Base-by-base conservation (phyloP, 192 early-diverging fungal genomes). In the Umbelopsis sp. region DNA sequence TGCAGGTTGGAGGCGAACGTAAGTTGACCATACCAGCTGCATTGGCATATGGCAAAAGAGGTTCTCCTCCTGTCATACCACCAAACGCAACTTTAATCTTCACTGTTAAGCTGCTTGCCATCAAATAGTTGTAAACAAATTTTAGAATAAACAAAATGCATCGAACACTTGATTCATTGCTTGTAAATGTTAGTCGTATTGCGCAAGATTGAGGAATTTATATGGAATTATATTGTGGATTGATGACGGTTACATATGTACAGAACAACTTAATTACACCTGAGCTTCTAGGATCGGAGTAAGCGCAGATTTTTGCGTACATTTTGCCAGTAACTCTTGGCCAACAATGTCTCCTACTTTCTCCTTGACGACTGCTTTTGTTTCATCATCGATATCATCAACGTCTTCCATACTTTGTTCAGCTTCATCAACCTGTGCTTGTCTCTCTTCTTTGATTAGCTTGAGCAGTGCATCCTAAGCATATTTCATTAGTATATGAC, bases 31-130 rank as follows among this genome's bases (percentile, higher is more conserved):
- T 97, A 69, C 96, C 97, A 44, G 85, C 95, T 46, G 79, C 85
- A 25, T 81, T 90, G 72, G 82, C 85, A 13, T 92, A 88, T 61
- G 89, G 89, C 35, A 78, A 82, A 68, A 88, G 87, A 69, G 97
- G 97, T 72, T 95, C 96, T 72, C 95, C 96, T 45, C 96, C 96
- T 75, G 94, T 97, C 72, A 97, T 98, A 81, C 92, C 92, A 18
- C 78, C 77, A 48, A 95, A 97, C 84, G 89, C 94, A 20, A 95
- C 93, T 55, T 86, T 98, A 51, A 84, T 89, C 58, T 98, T 98
- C 79, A 93, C 95, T 80, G 89, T 97, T 68, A 94, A 95, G 82
- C 79, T 97, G 61, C 80, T 95, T 41, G 82, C 83, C 35, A 79
- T 90, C 69, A 90, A 90, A 80, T 84, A 87, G 74, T 13, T 25